phyloP scores from a whole-genome alignment of 345 rosid species.

The Ailanthus altissimus region DNA sequence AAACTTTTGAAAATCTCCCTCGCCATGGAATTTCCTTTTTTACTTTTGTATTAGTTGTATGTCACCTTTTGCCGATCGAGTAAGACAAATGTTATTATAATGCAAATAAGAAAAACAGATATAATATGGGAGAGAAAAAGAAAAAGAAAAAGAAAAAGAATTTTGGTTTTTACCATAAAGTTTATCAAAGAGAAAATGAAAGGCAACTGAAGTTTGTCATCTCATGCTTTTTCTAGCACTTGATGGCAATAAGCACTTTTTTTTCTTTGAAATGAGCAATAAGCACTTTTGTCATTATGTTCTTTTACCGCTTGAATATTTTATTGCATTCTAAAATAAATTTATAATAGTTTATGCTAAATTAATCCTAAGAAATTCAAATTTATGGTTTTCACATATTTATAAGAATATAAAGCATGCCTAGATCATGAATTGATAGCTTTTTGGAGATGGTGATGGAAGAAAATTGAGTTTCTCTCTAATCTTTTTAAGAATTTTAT shows the following conservation, averaged over 20 bases:
- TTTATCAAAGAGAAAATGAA: neutral
- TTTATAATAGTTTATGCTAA: no score
- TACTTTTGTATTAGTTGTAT: neutral
- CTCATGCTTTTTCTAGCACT: conserved; percentile 1
- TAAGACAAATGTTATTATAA: conserved; percentile 20
- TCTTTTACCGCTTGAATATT: conserved; percentile 17
- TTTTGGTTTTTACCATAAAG: no score
- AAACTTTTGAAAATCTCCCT: conserved; percentile 3
- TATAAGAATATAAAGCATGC: no score
- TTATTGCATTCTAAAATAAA: neutral
- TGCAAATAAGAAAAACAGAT: neutral
- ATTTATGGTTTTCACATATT: no score
- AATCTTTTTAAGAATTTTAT: no score
- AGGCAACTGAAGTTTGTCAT: neutral
- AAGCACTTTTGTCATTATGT: neutral
- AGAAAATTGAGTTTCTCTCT: no score
- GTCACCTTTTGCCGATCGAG: neutral
- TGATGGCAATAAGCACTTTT: neutral
- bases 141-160: no score
- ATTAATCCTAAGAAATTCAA: no score
- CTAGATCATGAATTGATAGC: no score
- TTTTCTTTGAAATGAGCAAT: no score
- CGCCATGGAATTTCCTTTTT: neutral
- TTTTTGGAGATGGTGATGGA: no score
- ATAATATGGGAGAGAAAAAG: no score